Evolutionary conservation across 2,329 filamentous ascomycete species (phyloP).

Genomic region (Arthrobotrys iridis): DNA sequence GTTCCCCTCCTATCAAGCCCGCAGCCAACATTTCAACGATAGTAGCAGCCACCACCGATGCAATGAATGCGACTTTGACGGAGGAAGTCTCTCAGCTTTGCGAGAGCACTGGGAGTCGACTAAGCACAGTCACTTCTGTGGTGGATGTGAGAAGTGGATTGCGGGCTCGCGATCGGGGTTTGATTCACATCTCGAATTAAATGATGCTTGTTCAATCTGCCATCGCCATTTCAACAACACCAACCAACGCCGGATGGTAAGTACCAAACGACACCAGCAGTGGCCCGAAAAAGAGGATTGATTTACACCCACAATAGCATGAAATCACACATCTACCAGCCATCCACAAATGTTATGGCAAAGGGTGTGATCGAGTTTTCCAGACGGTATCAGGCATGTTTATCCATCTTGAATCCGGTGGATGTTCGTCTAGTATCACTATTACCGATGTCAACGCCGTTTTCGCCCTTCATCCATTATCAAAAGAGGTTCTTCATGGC

Average conservation of each 20-base stretch:
- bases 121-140: background rate
- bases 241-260: background rate
- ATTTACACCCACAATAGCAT: background rate
- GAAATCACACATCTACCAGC: background rate
- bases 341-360: background rate
- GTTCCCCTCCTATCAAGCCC: background rate
- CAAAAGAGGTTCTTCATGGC: background rate
- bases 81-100: background rate
- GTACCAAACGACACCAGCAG: background rate
- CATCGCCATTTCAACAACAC: background rate
- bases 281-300: background rate
- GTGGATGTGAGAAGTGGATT: too few species aligned
- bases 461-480: background rate
- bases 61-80: background rate
- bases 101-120: background rate
- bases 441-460: background rate
- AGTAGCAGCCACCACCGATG: background rate
- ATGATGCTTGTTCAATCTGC: background rate
- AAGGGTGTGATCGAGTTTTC: background rate
- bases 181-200: background rate
- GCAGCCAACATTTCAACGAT: background rate
- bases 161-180: background rate
- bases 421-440: background rate
- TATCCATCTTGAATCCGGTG: conserved; percentile 1
- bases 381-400: background rate